phyloP scores from a whole-genome alignment of 208 protist species.

The Leishmania aethiopica region DNA sequence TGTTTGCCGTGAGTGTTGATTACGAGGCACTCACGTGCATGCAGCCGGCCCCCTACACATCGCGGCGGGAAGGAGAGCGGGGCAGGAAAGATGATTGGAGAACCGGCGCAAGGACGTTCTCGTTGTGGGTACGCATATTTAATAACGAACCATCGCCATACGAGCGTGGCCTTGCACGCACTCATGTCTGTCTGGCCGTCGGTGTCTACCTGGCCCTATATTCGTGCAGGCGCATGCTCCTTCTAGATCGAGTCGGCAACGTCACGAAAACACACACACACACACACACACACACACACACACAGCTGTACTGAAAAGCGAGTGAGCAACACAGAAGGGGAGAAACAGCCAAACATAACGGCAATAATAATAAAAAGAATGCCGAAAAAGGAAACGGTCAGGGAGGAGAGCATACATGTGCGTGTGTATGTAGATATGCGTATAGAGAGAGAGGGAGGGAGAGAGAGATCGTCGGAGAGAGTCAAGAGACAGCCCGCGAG shows the following conservation, averaged over 20 bases:
- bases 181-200: background rate
- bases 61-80: background rate
- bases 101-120: background rate
- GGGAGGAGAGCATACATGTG: background rate
- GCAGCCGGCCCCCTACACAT: background rate
- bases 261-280: background rate
- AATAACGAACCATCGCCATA: background rate
- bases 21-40: background rate
- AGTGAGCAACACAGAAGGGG: background rate
- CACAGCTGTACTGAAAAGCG: background rate
- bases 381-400: background rate
- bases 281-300: background rate
- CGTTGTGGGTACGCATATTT: background rate
- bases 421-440: background rate
- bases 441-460: background rate
- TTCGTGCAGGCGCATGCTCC: background rate
- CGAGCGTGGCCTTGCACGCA: background rate
- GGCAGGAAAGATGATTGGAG: background rate
- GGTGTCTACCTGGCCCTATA: background rate
- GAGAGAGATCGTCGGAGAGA: background rate
- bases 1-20: background rate
- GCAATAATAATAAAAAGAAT: background rate
- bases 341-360: slow-evolving; percentile 3
- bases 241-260: background rate
- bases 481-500: background rate